Evolutionary conservation across 2,329 filamentous ascomycete genomes (phyloP).

Genomic region (Aureobasidium sp.): DNA sequence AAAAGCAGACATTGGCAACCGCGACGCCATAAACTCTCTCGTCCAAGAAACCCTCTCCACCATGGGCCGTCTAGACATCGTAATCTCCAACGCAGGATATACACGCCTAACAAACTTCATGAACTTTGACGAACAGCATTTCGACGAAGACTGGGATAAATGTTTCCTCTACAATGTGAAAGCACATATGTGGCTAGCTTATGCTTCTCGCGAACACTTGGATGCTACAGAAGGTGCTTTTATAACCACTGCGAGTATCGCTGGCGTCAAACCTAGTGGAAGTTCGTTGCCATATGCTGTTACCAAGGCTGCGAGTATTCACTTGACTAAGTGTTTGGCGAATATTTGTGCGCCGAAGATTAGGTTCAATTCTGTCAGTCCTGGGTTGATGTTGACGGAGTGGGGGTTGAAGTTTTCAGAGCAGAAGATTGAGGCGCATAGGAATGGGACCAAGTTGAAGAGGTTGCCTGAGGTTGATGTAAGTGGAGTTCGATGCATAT

Average conservation of each 20-base stretch:
- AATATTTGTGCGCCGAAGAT: constrained; percentile 60
- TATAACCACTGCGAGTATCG: constrained; percentile 69
- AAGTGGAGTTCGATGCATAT: constrained; percentile 21
- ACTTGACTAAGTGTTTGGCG: constrained; percentile 63
- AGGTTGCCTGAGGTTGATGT: constrained; percentile 45
- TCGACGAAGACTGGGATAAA: constrained; percentile 66
- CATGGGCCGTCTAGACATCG: constrained; percentile 55
- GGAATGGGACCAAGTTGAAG: constrained; percentile 27
- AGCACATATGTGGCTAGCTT: constrained; percentile 65
- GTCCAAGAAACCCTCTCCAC: constrained; percentile 47
- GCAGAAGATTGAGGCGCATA: constrained; percentile 46
- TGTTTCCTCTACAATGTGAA: constrained; percentile 71
- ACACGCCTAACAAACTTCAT: constrained; percentile 46
- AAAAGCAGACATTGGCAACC: constrained; percentile 51
- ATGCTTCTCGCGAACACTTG: constrained; percentile 59
- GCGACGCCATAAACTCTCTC: constrained; percentile 45
- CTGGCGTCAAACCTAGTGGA: constrained; percentile 69
- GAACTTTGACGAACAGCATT: constrained; percentile 58
- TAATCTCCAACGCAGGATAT: constrained; percentile 46
- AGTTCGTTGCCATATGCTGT: constrained; percentile 57
- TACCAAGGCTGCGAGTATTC: constrained; percentile 48
- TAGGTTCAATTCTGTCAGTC: constrained; percentile 65
- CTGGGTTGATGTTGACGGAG: constrained; percentile 54
- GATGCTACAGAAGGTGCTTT: constrained; percentile 67
- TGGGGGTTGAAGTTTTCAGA: constrained; percentile 55